Percentiles rank a stretch among this genome's conserved stretches.
Evolutionary conservation across 768 basidiomycete species (phyloP).

Genomic region (Cystobasidium ongulense): DNA sequence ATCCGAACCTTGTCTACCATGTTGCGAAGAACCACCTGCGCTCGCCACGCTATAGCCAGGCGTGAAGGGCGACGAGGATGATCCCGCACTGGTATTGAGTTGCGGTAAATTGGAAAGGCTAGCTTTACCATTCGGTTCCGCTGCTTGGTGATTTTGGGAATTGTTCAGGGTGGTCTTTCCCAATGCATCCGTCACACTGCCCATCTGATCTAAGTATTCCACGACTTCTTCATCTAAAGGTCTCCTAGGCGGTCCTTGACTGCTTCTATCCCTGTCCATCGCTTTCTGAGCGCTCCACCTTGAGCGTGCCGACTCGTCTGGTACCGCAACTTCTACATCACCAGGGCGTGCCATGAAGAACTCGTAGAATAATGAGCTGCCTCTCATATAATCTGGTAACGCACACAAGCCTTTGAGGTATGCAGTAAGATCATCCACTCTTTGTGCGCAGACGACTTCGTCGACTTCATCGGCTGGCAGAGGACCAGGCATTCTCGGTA

Average conservation of each 20-base stretch:
- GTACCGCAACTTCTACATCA: constrained; percentile 40
- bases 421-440: constrained; percentile 75
- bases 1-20: background rate
- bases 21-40: background rate
- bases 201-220: constrained; percentile 41
- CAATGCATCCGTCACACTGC: constrained; percentile 23
- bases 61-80: background rate
- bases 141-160: background rate
- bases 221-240: constrained; percentile 41
- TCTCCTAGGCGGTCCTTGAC: background rate
- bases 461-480: constrained; percentile 71
- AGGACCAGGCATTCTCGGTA: constrained; percentile 90
- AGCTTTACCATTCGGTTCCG: background rate
- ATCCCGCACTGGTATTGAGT: background rate
- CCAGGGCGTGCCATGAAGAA: constrained; percentile 81
- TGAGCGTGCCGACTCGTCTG: constrained; percentile 27
- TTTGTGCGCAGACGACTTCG: constrained; percentile 67
- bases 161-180: background rate
- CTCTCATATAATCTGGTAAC: constrained; percentile 70
- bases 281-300: constrained; percentile 11
- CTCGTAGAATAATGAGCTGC: constrained; percentile 66
- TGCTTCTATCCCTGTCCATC: constrained; percentile 15
- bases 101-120: background rate
- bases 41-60: constrained; percentile 8
- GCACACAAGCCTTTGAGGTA: constrained; percentile 75